These are phyloP conservation scores for Oryza brachyantha DNA, from an alignment of 176 grass and related monocot genomes.

Conservation along the genomic window DNA sequence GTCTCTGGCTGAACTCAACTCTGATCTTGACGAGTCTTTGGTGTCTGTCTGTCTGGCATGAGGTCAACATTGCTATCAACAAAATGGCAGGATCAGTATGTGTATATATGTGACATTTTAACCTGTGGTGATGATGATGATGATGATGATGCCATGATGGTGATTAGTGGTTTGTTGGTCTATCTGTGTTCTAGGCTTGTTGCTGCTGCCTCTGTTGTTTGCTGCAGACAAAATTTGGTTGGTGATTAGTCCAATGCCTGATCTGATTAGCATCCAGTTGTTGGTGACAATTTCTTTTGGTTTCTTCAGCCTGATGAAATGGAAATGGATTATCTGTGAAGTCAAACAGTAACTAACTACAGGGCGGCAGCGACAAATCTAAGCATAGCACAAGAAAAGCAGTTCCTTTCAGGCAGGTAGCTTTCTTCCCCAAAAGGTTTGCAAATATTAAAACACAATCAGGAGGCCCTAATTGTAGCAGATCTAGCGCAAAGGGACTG, in stretches of 20 bases:
- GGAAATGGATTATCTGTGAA: background rate
- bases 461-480: background rate
- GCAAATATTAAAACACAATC: background rate
- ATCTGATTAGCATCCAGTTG: conserved; percentile 26
- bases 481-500: background rate
- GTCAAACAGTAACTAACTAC: no score
- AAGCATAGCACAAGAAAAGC: conserved; percentile 12
- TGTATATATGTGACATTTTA: background rate
- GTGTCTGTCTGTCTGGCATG: background rate
- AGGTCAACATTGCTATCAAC: background rate
- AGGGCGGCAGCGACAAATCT: background rate
- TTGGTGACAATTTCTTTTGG: background rate
- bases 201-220: background rate
- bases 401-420: background rate
- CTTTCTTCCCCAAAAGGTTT: background rate
- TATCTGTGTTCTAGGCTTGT: background rate
- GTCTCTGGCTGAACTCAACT: background rate
- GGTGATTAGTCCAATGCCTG: conserved; percentile 33
- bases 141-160: background rate
- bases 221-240: conserved; percentile 17
- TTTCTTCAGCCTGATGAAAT: background rate
- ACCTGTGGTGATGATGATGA: background rate
- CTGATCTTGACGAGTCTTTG: background rate
- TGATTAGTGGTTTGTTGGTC: background rate
- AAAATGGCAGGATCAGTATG: background rate